A percentile compares a stretch with the other conserved stretches of the same genome.
Conservation (phyloP, 148 eudicot genomes). For the Amaranthus palmeri region DNA sequence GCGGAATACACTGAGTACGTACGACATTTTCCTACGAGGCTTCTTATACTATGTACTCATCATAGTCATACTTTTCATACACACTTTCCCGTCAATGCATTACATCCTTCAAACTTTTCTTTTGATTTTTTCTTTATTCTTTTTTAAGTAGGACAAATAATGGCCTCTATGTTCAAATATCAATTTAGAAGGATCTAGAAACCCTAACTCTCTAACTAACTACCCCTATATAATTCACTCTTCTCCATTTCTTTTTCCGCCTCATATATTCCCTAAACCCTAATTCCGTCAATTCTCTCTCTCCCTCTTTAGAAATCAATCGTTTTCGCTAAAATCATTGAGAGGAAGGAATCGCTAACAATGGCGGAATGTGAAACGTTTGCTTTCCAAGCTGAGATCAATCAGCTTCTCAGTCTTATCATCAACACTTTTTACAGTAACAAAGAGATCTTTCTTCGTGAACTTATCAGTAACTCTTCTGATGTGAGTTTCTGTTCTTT, state of each 20-base stretch:
- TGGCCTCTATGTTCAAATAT: background rate
- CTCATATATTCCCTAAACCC: slow-evolving; percentile 10
- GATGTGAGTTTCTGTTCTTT: slow-evolving; percentile 41
- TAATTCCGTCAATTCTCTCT: background rate
- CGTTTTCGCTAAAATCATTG: background rate
- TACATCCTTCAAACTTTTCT: too few relatives aligned
- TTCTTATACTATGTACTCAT: too few relatives aligned
- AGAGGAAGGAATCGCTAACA: background rate
- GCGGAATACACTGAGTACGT: too few relatives aligned
- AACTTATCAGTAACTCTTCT: slow-evolving; percentile 69
- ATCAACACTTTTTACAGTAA: slow-evolving; percentile 81
- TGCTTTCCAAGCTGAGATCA: slow-evolving; percentile 85
- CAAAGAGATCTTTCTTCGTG: slow-evolving; percentile 88
- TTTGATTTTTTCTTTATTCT: too few relatives aligned
- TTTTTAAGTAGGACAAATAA: too few relatives aligned
- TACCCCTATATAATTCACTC: slow-evolving; percentile 23
- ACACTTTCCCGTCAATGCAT: too few relatives aligned
- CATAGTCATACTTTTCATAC: too few relatives aligned
- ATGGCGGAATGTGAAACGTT: slow-evolving; percentile 76
- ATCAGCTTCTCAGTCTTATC: slow-evolving; percentile 71
- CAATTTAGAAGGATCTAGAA: slow-evolving; percentile 58
- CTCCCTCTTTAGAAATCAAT: background rate
- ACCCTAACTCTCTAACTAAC: slow-evolving; percentile 43
- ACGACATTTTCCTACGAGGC: too few relatives aligned
- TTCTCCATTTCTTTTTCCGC: background rate